Evolutionary conservation across 1,139 yeast genomes (phyloP).

Genomic region (Saccharomyces pastorianus): DNA sequence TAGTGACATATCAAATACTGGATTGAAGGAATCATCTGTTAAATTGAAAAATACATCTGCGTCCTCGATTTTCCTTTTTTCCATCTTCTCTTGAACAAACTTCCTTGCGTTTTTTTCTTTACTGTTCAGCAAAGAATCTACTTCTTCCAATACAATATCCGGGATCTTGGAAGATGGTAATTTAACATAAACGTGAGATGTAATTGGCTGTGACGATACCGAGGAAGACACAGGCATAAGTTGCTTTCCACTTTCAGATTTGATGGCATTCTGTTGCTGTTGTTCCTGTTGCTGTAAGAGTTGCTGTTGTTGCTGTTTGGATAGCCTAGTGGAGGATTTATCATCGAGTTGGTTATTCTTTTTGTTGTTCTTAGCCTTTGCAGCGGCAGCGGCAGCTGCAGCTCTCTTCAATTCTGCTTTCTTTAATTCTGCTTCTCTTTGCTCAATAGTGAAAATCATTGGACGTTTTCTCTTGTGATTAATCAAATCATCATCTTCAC

Average conservation of each 20-base stretch:
- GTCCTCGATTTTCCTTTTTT: constrained; percentile 65
- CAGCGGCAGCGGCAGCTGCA: constrained; percentile 10
- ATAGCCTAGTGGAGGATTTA: not conserved
- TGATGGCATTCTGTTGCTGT: constrained; percentile 11
- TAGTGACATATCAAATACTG: constrained; percentile 63
- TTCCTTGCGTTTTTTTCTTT: constrained; percentile 72
- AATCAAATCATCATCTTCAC: constrained; percentile 77
- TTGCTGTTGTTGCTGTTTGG: constrained; percentile 8
- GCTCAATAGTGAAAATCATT: constrained; percentile 28
- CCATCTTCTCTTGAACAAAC: constrained; percentile 76
- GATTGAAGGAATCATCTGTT: constrained; percentile 86
- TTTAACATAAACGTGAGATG: constrained; percentile 71
- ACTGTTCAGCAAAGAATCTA: constrained; percentile 63
- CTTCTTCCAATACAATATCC: constrained; percentile 80
- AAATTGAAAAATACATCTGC: constrained; percentile 65
- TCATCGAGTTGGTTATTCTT: constrained; percentile 8
- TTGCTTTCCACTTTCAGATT: not conserved
- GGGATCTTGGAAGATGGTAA: constrained; percentile 88
- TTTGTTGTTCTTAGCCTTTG: constrained; percentile 14
- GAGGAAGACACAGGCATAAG: constrained; percentile 10
- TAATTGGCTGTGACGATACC: constrained; percentile 19
- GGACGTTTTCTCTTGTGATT: constrained; percentile 68
- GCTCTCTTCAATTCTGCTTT: constrained; percentile 14
- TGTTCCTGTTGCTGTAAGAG: constrained; percentile 8
- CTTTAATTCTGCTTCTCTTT: constrained; percentile 12